phyloP scores from a whole-genome alignment of 208 protist species.

The Crithidia bombi region DNA sequence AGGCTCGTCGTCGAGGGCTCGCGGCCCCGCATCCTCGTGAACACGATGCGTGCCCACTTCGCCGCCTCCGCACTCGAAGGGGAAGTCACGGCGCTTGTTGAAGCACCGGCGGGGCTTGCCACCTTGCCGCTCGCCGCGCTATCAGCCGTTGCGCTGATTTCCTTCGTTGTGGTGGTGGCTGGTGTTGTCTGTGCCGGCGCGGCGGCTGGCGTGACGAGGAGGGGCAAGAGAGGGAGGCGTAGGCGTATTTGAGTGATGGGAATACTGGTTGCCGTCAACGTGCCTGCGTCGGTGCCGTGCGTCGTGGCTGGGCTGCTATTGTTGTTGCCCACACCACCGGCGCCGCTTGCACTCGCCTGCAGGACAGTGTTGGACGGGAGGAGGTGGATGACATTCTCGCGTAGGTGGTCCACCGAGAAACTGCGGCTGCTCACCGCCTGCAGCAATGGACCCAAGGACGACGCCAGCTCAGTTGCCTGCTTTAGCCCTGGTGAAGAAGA shows the following conservation, averaged over 20 bases:
- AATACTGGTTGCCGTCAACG: not conserved
- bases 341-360: not conserved
- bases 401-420: conserved; percentile 21
- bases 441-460: conserved; percentile 17
- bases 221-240: conserved; percentile 55
- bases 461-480: not conserved
- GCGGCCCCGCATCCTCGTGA: conserved; percentile 55
- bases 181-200: conserved; percentile 4
- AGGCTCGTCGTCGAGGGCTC: conserved; percentile 55
- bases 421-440: conserved; percentile 7
- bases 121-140: not conserved
- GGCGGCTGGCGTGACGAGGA: conserved; percentile 47
- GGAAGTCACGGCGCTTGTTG: not conserved
- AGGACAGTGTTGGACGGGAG: conserved; percentile 1
- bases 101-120: not conserved
- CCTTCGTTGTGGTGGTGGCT: not conserved
- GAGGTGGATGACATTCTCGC: conserved; percentile 32
- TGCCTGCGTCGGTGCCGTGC: not conserved
- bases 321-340: not conserved
- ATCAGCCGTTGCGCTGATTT: no score
- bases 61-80: conserved; percentile 13
- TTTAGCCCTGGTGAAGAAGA: not conserved
- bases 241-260: conserved; percentile 27
- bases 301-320: not conserved
- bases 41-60: conserved; percentile 40